Percentiles rank a stretch among this genome's conserved stretches.
These are phyloP conservation scores for Tanacetum coccineum DNA, from an alignment of 129 eudicot species.

Conservation along the genomic window DNA sequence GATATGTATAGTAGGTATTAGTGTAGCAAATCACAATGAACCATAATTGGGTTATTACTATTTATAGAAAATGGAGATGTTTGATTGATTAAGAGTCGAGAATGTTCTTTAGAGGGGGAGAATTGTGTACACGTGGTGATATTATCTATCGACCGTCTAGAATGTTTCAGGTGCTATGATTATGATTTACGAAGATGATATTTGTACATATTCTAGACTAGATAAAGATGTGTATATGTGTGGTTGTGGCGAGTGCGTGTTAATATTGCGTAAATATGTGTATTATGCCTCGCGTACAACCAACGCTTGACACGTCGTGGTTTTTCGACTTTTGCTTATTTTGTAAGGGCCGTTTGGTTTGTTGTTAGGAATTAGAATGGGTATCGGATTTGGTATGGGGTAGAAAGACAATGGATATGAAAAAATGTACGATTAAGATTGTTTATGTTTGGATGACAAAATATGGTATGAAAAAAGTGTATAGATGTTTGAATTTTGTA, in stretches of 20 bases:
- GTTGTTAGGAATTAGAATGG: too few species aligned
- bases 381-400: too few species aligned
- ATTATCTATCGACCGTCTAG: not conserved
- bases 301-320: slow-evolving; percentile 18
- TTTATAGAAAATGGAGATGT: slow-evolving; percentile 15
- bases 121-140: not conserved
- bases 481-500: too few species aligned
- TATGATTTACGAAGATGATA: not conserved
- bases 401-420: too few species aligned
- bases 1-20: too few species aligned
- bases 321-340: not conserved
- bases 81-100: slow-evolving; percentile 19
- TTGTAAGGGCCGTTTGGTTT: too few species aligned
- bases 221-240: slow-evolving; percentile 3
- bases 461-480: too few species aligned
- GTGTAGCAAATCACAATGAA: too few species aligned
- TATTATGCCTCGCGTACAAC: slow-evolving; percentile 1
- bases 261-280: not conserved
- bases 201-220: not conserved
- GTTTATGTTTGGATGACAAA: too few species aligned
- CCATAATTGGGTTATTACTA: not conserved
- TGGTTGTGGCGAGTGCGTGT: slow-evolving; percentile 5
- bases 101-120: slow-evolving; percentile 28
- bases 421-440: too few species aligned
- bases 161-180: slow-evolving; percentile 3